Evolutionary conservation across 2,329 filamentous ascomycete genomes (phyloP), one percentile per base, ranked within the genome.

Genomic region (Aspergillus fumigatiaffinis): DNA sequence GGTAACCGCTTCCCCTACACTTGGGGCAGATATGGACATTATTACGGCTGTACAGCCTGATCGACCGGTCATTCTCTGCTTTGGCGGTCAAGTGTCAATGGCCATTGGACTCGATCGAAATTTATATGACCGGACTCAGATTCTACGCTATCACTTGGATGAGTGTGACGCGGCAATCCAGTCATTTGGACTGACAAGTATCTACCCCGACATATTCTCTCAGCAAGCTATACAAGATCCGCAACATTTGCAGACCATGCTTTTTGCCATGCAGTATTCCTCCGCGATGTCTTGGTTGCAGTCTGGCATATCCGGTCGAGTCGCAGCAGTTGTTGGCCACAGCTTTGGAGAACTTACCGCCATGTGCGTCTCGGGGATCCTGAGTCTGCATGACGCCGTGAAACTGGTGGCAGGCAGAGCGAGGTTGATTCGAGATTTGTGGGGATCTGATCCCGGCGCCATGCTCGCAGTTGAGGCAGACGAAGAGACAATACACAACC

Each of bases 251-350:
- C 78, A 80, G 20, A 69, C 67, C 6, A 63, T 66, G 44, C 57
- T 76, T 0, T 77, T 78, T 50, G 64, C 74, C 0, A 44, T 73
- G 9, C 74, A 78, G 50, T 76, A 76, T 48, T 60, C 76, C 0
- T 70, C 65, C 41, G 74, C 76, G 0, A 66, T 59, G 32, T 54
- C 62, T 3, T 79, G 76, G 76, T 68, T 77, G 0, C 70, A 75
- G 20, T 65, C 63, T n/a, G 75, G 76, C 1, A 41, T 77, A 0
- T 32, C 68, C 12, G 12, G 32, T 17, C 32, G 32, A 38, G 63
- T 74, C 1, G 61, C 63, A 3, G 66, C 68, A 1, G 46, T 77
- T 6, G 55, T 78, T 9, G 75, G 74, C 0, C 74, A 75, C 54
- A 74, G 72, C 60, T 68, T 77, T 53, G 74, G 74, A 8, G 66